Conservation (phyloP, 2,329 filamentous ascomycete species). For the Fusarium sarcochroum region DNA sequence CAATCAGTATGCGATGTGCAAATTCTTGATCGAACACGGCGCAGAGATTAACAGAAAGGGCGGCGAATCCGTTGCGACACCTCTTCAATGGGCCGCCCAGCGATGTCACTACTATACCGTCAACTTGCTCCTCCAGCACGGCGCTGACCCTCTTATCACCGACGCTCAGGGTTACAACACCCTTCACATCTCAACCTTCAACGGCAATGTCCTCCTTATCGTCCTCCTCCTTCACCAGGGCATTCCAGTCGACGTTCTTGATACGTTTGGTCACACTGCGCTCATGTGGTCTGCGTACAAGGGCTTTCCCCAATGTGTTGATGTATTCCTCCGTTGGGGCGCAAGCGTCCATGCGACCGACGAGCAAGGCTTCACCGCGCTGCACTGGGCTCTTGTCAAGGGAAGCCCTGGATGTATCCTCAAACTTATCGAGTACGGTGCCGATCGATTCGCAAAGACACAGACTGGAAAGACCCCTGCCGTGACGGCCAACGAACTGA, state of each 20-base stretch:
- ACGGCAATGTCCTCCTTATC: constrained; percentile 93
- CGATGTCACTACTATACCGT: constrained; percentile 97
- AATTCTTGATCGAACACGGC: constrained; percentile 87
- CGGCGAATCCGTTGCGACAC: constrained; percentile 93
- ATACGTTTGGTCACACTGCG: constrained; percentile 91
- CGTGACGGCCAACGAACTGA: constrained; percentile 90
- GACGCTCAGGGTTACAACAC: constrained; percentile 99
- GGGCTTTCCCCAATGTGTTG: constrained; percentile 91
- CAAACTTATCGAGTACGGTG: constrained; percentile 95
- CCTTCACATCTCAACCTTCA: constrained; percentile 95
- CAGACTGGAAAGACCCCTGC: constrained; percentile 91
- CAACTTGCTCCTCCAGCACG: constrained; percentile 89
- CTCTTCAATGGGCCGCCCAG: constrained; percentile 97
- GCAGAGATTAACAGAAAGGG: constrained; percentile 96
- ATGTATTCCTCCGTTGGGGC: constrained; percentile 93
- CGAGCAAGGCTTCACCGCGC: constrained; percentile 91
- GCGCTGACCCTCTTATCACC: constrained; percentile 91
- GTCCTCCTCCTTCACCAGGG: constrained; percentile 93
- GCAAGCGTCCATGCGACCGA: constrained; percentile 92
- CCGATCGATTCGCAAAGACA: constrained; percentile 92
- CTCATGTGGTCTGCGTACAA: constrained; percentile 99
- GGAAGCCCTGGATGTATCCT: constrained; percentile 90
- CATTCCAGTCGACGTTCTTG: constrained; percentile 91
- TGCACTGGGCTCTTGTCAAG: constrained; percentile 97
- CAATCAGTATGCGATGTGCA: constrained; percentile 97